Percentiles rank a stretch among this genome's conserved stretches.
These are phyloP conservation scores for Boletus nobilissimus DNA, from an alignment of 1,284 basidiomycete species.

Conservation along the genomic window DNA sequence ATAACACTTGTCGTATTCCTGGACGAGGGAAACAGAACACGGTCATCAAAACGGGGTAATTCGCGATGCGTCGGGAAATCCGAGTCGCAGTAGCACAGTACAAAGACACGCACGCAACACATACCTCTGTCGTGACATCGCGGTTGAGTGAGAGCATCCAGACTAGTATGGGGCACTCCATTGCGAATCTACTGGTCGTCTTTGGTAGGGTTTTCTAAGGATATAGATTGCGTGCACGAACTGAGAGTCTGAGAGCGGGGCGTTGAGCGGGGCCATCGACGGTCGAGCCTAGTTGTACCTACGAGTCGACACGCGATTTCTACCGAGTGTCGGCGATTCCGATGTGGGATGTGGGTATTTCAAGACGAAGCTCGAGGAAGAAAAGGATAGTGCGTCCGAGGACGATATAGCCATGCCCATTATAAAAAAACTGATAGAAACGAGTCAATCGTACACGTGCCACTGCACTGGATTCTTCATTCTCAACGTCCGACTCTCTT, in stretches of 20 bases:
- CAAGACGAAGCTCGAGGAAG: neutral
- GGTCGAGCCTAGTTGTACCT: neutral
- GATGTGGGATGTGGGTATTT: neutral
- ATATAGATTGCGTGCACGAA: neutral
- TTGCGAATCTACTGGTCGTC: conserved; percentile 26
- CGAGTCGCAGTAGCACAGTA: conserved; percentile 7
- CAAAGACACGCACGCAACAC: conserved; percentile 44
- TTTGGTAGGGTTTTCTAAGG: conserved; percentile 7
- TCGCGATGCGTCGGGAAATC: conserved; percentile 12
- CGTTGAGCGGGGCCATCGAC: neutral
- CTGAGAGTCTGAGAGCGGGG: conserved; percentile 12
- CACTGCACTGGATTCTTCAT: conserved; percentile 25
- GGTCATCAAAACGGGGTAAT: conserved; percentile 1
- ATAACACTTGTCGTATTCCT: conserved; percentile 78
- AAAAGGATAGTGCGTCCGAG: neutral
- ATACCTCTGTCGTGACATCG: conserved; percentile 71
- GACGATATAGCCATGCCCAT: conserved; percentile 38
- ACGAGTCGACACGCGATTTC: neutral
- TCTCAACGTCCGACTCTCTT: neutral
- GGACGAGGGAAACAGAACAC: neutral
- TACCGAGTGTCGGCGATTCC: neutral
- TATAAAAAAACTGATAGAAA: conserved; percentile 45
- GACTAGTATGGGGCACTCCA: conserved; percentile 74
- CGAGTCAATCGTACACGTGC: conserved; percentile 45
- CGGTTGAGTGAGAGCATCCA: conserved; percentile 82